phyloP scores from a whole-genome alignment of 495 filamentous ascomycete genomes.

The Aspergillus asperescens region DNA sequence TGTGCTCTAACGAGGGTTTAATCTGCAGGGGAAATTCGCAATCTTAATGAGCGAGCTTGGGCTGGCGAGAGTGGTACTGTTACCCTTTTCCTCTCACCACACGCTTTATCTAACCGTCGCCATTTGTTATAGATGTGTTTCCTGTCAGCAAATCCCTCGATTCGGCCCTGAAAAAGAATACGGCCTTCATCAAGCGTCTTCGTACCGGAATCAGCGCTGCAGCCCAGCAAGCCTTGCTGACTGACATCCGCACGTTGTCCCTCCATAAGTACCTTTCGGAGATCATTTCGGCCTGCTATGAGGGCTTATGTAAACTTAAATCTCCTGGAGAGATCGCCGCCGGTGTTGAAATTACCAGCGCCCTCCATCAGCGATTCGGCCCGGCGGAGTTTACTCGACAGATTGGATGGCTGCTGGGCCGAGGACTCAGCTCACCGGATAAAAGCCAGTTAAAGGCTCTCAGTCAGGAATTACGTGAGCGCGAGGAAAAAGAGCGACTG shows the following conservation, averaged over 20 bases:
- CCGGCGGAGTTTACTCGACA: conserved; percentile 85
- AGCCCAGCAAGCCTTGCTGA: conserved; percentile 73
- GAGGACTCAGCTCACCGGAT: conserved; percentile 87
- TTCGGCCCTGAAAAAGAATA: conserved; percentile 98
- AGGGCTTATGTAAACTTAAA: conserved; percentile 89
- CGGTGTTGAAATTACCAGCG: conserved; percentile 87
- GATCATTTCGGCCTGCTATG: conserved; percentile 95
- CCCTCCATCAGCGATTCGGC: conserved; percentile 93
- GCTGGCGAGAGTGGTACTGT: conserved; percentile 72
- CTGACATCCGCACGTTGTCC: conserved; percentile 87
- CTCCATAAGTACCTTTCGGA: conserved; percentile 97
- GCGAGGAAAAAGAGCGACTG: conserved; percentile 92
- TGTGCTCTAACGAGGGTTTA: not conserved
- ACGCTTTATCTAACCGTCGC: conserved; percentile 7
- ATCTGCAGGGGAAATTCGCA: conserved; percentile 75
- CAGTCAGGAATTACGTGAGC: conserved; percentile 74
- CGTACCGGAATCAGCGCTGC: conserved; percentile 81
- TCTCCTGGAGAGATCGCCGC: conserved; percentile 83
- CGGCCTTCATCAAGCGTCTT: conserved; percentile 94
- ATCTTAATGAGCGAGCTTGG: conserved; percentile 83
- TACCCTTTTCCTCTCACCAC: not conserved
- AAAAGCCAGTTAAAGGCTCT: conserved; percentile 77
- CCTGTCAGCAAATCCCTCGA: conserved; percentile 76
- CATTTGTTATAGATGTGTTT: conserved; percentile 63
- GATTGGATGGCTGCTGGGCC: conserved; percentile 88